A percentile compares a stretch with the other conserved stretches of the same genome.
Evolutionary conservation across 75 land plant genomes (phyloP).

Genomic region (Adiantum capillusveneris): DNA sequence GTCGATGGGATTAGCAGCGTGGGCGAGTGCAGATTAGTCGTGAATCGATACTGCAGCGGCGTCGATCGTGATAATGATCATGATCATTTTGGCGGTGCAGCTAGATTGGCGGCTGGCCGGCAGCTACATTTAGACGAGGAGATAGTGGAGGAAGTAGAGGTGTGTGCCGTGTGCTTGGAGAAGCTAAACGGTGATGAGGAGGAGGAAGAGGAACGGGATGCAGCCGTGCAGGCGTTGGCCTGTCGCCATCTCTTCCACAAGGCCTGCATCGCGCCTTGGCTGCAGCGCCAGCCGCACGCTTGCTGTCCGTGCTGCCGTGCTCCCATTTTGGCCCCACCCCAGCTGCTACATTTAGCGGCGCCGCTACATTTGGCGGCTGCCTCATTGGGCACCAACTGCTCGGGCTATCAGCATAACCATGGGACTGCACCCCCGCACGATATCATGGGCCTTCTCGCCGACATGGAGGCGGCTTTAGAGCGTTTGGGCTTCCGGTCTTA

Average conservation of each 20-base stretch:
- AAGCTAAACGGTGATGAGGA: not conserved
- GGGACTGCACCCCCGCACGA: too few species aligned
- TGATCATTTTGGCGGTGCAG: slow-evolving; percentile 30
- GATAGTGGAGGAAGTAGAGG: slow-evolving; percentile 20
- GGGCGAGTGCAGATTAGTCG: not conserved
- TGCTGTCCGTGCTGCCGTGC: slow-evolving; percentile 2
- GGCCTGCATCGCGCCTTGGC: slow-evolving; percentile 2
- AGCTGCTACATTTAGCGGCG: too few species aligned
- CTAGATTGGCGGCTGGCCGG: too few species aligned
- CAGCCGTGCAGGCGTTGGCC: not conserved
- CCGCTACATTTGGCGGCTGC: too few species aligned
- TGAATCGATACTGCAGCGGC: not conserved
- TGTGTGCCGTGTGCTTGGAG: slow-evolving; percentile 5
- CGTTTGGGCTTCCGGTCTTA: too few species aligned
- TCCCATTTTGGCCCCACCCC: not conserved
- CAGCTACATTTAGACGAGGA: not conserved
- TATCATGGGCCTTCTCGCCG: too few species aligned
- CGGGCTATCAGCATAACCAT: too few species aligned
- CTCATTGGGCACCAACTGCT: too few species aligned
- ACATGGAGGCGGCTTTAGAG: too few species aligned
- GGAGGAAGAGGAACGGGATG: not conserved
- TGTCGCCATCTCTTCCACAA: not conserved
- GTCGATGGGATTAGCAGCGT: too few species aligned
- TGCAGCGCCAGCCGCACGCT: not conserved
- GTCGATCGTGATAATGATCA: not conserved